Percentiles rank a stretch among this genome's conserved stretches.
Evolutionary conservation across 148 eudicot species (phyloP).

Genomic region (Silene conica): DNA sequence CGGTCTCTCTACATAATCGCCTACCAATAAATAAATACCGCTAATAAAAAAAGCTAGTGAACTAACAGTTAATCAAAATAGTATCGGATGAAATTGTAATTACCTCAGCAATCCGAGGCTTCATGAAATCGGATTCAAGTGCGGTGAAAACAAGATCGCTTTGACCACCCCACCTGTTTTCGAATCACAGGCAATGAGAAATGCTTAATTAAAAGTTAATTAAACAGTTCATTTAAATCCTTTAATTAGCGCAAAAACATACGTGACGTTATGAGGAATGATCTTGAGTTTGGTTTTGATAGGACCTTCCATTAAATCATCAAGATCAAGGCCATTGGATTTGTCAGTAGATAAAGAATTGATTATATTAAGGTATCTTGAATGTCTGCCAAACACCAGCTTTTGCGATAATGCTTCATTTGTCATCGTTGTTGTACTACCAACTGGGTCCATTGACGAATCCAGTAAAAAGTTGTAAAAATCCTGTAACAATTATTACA

Average conservation of each 20-base stretch:
- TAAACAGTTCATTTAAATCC: too few relatives aligned
- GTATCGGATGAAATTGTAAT: neutral
- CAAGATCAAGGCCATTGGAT: constrained; percentile 37
- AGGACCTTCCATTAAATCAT: constrained; percentile 57
- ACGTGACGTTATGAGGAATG: constrained; percentile 64
- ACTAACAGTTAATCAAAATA: neutral
- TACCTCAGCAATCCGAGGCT: constrained; percentile 81
- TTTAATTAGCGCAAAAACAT: too few relatives aligned
- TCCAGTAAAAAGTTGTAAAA: constrained; percentile 80
- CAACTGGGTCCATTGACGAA: constrained; percentile 47
- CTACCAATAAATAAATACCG: too few relatives aligned
- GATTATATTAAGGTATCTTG: constrained; percentile 46
- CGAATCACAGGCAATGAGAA: neutral
- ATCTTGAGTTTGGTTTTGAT: constrained; percentile 62
- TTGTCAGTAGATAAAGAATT: constrained; percentile 8
- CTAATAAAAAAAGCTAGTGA: too few relatives aligned
- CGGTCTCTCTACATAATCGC: too few relatives aligned
- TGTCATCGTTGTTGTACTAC: constrained; percentile 25
- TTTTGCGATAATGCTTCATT: constrained; percentile 22
- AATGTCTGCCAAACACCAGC: constrained; percentile 41
- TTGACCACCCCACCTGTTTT: constrained; percentile 76
- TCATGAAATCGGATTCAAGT: constrained; percentile 73
- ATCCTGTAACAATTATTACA: constrained; percentile 35
- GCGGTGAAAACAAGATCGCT: constrained; percentile 45
- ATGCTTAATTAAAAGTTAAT: neutral